Base-by-base conservation (phyloP, 2,329 filamentous ascomycete species). In the Paraphoma chrysanthemicola region DNA sequence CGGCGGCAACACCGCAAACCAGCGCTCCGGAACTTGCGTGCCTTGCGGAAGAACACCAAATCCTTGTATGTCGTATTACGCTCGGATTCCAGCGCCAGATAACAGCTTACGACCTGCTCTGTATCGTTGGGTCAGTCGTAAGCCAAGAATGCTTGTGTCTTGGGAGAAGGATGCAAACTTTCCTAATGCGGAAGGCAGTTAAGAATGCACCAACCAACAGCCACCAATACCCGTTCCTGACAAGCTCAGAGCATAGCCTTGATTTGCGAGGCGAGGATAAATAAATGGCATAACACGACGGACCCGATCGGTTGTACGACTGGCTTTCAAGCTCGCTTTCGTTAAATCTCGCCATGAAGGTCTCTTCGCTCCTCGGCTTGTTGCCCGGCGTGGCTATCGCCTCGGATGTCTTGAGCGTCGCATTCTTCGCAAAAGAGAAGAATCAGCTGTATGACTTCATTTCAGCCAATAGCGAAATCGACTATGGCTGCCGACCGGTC, bases 401-500 rank as follows among this genome's bases (percentile, higher is more conserved):
- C 16, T 66, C 66, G 12, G 61, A 72, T 48, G 57, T 67, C 31
- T 54, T 72, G 52, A 69, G 62, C 53, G 69, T 73, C 33, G 66
- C 70, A 7, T 68, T 73, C 50, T 62, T 62, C 51, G 60, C 70
- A 0, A 69, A 81, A 42, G 69, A 73, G 48, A 67, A 64, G 51
- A 68, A 46, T 2, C 56, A 71, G 18, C 56, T 74, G 7, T 60
- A 66, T 28, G 55, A 69, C 30, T 71, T 73, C 53, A 70, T 74
- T 48, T 67, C 67, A 5, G 56, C 60, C 30, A 73, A 74, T 47
- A 59, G 52, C 47, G 63, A 72, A 9, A 64, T 74, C 39, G 72
- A 75, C 52, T 74, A 71, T 68, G 73, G 73, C 54, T 76, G 73
- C 60, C 59, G 65, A n/a, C 67, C 73, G 2, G 66, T 69, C 6